These are phyloP conservation scores for Penicillium mononematosum DNA, from an alignment of 495 filamentous ascomycete genomes.

Conservation along the genomic window DNA sequence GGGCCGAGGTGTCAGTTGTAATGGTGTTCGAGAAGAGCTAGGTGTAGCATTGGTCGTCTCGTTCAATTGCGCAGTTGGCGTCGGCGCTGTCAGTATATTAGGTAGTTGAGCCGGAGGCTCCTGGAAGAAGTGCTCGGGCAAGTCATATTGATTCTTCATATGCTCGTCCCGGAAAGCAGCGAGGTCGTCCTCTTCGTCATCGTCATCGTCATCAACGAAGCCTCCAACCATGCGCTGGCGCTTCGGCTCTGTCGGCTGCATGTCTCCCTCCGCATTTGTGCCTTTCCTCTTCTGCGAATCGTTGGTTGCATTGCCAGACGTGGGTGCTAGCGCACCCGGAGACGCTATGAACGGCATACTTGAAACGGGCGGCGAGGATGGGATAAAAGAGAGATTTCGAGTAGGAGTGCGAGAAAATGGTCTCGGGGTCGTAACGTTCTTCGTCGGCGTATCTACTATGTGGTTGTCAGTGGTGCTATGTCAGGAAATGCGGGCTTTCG, in stretches of 20 bases:
- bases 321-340: slow-evolving; percentile 30
- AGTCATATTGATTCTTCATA: slow-evolving; percentile 39
- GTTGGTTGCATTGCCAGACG: slow-evolving; percentile 15
- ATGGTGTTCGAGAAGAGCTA: slow-evolving; percentile 9
- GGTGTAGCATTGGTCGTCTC: background rate
- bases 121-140: slow-evolving; percentile 33
- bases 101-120: slow-evolving; percentile 8
- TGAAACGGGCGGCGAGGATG: slow-evolving; percentile 34
- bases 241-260: slow-evolving; percentile 39
- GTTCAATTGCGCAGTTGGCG: slow-evolving; percentile 7
- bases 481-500: background rate
- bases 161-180: slow-evolving; percentile 34
- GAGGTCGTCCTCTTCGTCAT: slow-evolving; percentile 38
- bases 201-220: slow-evolving; percentile 49
- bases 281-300: slow-evolving; percentile 50
- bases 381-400: slow-evolving; percentile 21
- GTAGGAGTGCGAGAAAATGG: slow-evolving; percentile 15
- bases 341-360: slow-evolving; percentile 66
- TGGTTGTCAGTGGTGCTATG: slow-evolving; percentile 11
- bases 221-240: slow-evolving; percentile 45
- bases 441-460: slow-evolving; percentile 43
- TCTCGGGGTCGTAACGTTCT: slow-evolving; percentile 32
- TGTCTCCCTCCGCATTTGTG: slow-evolving; percentile 32
- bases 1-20: slow-evolving; percentile 17
- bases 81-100: slow-evolving; percentile 10